A percentile compares a stretch with the other conserved stretches of the same genome.
phyloP scores from a whole-genome alignment of 2,329 filamentous ascomycete genomes.

The Colletotrichum tropicicola region DNA sequence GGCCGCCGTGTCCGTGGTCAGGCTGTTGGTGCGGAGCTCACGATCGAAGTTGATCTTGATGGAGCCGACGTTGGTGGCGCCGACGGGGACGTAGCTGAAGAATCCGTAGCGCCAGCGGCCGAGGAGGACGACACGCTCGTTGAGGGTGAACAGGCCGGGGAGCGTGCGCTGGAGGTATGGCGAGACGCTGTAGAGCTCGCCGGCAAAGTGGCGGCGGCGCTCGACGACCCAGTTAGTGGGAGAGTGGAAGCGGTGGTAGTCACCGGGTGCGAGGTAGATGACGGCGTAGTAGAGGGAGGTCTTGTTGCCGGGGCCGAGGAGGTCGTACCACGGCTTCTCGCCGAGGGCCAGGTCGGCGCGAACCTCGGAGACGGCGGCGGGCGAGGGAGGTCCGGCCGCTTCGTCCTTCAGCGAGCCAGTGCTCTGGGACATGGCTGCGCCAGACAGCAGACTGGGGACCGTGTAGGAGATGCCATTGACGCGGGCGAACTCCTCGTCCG shows the following conservation, averaged over 20 bases:
- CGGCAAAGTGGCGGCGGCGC: conserved; percentile 94
- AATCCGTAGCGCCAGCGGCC: conserved; percentile 97
- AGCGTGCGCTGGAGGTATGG: conserved; percentile 94
- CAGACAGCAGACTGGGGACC: conserved; percentile 86
- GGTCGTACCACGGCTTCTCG: conserved; percentile 75
- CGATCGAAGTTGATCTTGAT: conserved; percentile 98
- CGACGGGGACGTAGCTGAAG: conserved; percentile 95
- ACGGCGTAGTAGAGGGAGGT: conserved; percentile 92
- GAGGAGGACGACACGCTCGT: conserved; percentile 93
- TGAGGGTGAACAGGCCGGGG: conserved; percentile 93
- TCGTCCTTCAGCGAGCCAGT: conserved; percentile 73
- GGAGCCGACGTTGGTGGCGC: conserved; percentile 95
- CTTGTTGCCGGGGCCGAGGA: conserved; percentile 68
- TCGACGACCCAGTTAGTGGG: conserved; percentile 96
- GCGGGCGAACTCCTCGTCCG: conserved; percentile 91
- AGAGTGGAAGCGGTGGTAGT: conserved; percentile 98
- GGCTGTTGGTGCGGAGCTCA: conserved; percentile 90
- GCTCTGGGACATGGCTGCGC: conserved; percentile 57
- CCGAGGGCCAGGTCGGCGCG: conserved; percentile 82
- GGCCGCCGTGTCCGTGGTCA: conserved; percentile 91
- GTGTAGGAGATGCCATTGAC: conserved; percentile 98
- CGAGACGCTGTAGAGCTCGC: conserved; percentile 93
- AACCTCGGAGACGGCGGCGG: conserved; percentile 83
- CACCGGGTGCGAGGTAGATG: conserved; percentile 94
- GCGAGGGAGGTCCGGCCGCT: conserved; percentile 69